Base-by-base conservation (phyloP, 345 rosid genomes). In the Moricandia arvensis region DNA sequence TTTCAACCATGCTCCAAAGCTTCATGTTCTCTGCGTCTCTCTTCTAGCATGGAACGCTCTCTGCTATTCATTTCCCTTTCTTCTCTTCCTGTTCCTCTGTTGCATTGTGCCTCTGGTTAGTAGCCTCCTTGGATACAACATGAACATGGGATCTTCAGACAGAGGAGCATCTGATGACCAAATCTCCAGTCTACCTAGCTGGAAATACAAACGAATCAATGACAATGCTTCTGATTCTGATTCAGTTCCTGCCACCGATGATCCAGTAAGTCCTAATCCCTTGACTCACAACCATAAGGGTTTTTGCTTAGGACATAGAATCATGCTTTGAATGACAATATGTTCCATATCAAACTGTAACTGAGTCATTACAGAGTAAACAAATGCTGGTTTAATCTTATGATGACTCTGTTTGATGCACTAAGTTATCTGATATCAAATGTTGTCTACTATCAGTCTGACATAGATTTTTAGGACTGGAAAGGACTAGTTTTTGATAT, bases 131-230 rank as follows among this genome's bases (percentile, higher is more conserved):
- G 99, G 98, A 34, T 96, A 96, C 87, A 93, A 96, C 83, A 93
- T 96, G 91, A 90, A 86, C 85, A 73, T 85, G 87, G 97, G 91
- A 2, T 91, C 95, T 4, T 75, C 84, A 0, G 94, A 88, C 5
- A 86, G 74, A 81, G 98, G 89, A 34, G 99, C 99, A 9, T 91
- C 97, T 6, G 98, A 96, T 58, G 97, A 93, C 66, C 95, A 96
- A 80, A 88, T 96, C 73, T 93, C 87, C 51, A 68, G 75, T 17
- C 89, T 96, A 15, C 96, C 95, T 35, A 86, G 93, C 72, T 87
- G 99, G 99, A 87, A 69, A 63, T 86, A 85, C 72, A 93, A 89
- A 82, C 88, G 75, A 72, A 72, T 80, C 26, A 83, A 71, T 26
- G 57, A 65, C 24, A 69, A 64, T 80, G 72, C 82, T 21, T 78